These are phyloP conservation scores for Parmales sp. DNA, from an alignment of 108 stramenopile species.

Conservation along the genomic window DNA sequence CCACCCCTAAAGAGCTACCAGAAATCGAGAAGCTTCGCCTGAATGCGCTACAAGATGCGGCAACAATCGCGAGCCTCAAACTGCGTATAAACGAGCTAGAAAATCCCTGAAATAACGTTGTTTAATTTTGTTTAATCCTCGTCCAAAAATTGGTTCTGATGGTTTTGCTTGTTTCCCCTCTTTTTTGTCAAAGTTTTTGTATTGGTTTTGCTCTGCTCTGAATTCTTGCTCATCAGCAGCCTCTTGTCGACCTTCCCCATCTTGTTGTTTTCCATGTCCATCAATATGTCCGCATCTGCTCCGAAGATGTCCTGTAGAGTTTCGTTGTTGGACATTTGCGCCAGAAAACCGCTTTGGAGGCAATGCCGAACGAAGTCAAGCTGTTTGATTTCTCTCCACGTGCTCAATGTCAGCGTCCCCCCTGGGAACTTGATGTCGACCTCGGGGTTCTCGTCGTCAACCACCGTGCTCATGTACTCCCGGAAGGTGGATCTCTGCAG, in stretches of 20 bases:
- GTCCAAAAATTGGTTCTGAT: too few species aligned
- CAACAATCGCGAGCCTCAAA: too few species aligned
- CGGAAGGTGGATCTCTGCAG: conserved; percentile 65
- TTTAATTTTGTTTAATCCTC: too few species aligned
- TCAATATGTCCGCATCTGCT: conserved; percentile 28
- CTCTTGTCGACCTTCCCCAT: conserved; percentile 66
- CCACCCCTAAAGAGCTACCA: too few species aligned
- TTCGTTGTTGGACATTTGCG: conserved; percentile 61
- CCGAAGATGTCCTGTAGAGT: conserved; percentile 68
- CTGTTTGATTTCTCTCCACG: conserved; percentile 62
- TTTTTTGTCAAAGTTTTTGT: too few species aligned
- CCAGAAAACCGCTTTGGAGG: conserved; percentile 69
- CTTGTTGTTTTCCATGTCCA: conserved; percentile 15
- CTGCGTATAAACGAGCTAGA: too few species aligned
- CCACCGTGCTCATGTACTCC: conserved; percentile 60
- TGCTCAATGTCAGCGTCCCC: conserved; percentile 43
- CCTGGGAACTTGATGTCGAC: conserved; percentile 52
- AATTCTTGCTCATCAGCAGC: conserved; percentile 48
- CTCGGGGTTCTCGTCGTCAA: conserved; percentile 57
- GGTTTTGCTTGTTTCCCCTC: too few species aligned
- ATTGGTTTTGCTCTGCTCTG: too few species aligned
- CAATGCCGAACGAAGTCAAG: conserved; percentile 70
- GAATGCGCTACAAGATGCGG: too few species aligned
- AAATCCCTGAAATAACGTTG: too few species aligned
- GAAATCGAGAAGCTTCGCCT: too few species aligned